Evolutionary conservation across 1,284 basidiomycete species (phyloP), one percentile per base, ranked within the genome.

Genomic region (Gymnopus androsaceus): DNA sequence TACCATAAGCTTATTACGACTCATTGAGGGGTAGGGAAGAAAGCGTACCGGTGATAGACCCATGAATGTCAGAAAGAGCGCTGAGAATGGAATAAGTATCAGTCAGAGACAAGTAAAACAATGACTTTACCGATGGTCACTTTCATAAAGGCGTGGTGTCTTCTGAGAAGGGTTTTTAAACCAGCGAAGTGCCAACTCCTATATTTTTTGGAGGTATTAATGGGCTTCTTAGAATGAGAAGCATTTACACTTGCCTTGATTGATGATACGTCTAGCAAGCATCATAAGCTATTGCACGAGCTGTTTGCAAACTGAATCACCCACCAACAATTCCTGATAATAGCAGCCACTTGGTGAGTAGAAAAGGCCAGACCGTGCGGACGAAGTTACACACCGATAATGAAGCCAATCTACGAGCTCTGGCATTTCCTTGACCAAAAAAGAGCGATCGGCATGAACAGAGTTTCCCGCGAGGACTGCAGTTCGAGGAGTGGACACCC

Each of bases 391-490:
- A n/a, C 37, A 88, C 90, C 90, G 82, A 69, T 92, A 92, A 68
- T 92, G 90, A 46, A 92, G 74, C 81, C 85, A 88, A 41, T 91
- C 79, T 7, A 85, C 66, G 15, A 91, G 68, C 55, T 86, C 82
- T 3, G 91, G 90, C 87, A 94, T 91, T 58, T 90, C 82, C 63
- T 83, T 81, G 2, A 72, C 75, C 12, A 95, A 73, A 66, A 95
- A 95, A 1, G 73, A 69, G 56, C 83, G 78, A 69, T 95, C 92
- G 1, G 82, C 83, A 64, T 95, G 90, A 1, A 94, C 88, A 5
- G 89, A 88, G 67, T 80, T 94, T 2, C 92, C 92, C 1, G 92
- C 90, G 12, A 95, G 78, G 9, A 92, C 80, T 3, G 82, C 92
- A 1, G 73, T 72, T 37, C 79, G 71, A 56, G 76, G 74, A 21